A percentile compares a stretch with the other conserved stretches of the same genome.
phyloP scores from a whole-genome alignment of 371 early-diverging fungal genomes.

The Lichtheimia ornata region DNA sequence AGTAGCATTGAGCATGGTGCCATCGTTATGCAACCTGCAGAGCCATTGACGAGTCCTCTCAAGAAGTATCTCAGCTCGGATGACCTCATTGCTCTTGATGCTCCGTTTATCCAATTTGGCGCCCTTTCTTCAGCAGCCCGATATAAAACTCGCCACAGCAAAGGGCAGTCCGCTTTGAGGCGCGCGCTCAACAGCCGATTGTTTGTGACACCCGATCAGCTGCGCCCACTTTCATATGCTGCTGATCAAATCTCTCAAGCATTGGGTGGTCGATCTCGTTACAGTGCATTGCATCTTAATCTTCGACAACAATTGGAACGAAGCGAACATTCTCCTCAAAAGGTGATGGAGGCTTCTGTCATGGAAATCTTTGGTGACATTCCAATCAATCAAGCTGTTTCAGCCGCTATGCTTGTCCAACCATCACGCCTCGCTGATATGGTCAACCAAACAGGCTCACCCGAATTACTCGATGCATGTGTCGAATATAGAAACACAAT shows the following conservation, averaged over 20 bases:
- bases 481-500: conserved; percentile 34
- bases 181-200: conserved; percentile 34
- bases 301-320: conserved; percentile 29
- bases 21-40: conserved; percentile 16
- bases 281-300: conserved; percentile 37
- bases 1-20: conserved; percentile 31
- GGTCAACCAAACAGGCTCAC: conserved; percentile 16
- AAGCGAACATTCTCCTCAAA: conserved; percentile 18
- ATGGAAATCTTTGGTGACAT: conserved; percentile 49
- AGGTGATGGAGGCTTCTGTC: conserved; percentile 36
- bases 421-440: conserved; percentile 22
- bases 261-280: conserved; percentile 36
- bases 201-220: conserved; percentile 35
- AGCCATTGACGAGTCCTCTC: conserved; percentile 25
- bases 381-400: conserved; percentile 48
- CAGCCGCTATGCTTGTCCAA: conserved; percentile 40
- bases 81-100: conserved; percentile 18
- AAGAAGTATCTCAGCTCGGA: conserved; percentile 24
- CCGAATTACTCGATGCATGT: conserved; percentile 36
- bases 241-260: conserved; percentile 25
- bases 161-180: conserved; percentile 25
- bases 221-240: conserved; percentile 21
- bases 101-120: conserved; percentile 41
- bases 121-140: conserved; percentile 42
- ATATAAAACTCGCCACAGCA: conserved; percentile 21